Base-by-base conservation (phyloP, 345 rosid species). In the Brassica rapa region DNA sequence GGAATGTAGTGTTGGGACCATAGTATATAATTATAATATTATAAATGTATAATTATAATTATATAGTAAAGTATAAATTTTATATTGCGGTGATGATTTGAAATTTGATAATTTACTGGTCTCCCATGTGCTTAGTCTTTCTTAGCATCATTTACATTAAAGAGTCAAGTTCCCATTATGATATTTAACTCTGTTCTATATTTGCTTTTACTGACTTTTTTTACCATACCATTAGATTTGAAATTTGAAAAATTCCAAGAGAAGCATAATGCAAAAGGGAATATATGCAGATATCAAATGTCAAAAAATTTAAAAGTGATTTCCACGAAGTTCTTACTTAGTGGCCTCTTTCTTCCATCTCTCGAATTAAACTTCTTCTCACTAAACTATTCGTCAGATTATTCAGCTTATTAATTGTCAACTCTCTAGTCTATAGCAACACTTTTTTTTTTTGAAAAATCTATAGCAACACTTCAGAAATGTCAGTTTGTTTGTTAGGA, bases 41-140 rank as follows among this genome's bases (percentile, higher is more conserved):
- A 27, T 27, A 27, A 27, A 27, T 27, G 30, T 51, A 14, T 39
- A 32, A 37, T 37, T 37, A 41, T 51, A 51, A 51, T 51, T n/a
- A 41, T 41, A 41, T 41, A 51, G 56, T 3, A 46, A 4, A 24
- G 4, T 7, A 23, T n/a, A 51, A 1, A 51, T 30, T 51, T 72
- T 25, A 53, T 39, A 23, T n/a, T n/a, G 66, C 51, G 37, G 59
- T 35, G 27, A 70, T 73, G 57, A 53, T 62, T 73, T 80, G 29
- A 69, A 74, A 68, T 61, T 49, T 79, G 70, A 35, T 62, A 68
- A 74, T 25, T n/a, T 21, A 79, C 78, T 79, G 66, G 51, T 62
- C 15, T 53, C 74, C 78, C 82, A 79, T 74, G 82, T 73, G 75
- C 75, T 67, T 67, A 73, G 65, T 60, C 33, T 66, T 72, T 66